Conservation (phyloP, 805 yeast genomes). For the Maudiozyma pseudohumilis region DNA sequence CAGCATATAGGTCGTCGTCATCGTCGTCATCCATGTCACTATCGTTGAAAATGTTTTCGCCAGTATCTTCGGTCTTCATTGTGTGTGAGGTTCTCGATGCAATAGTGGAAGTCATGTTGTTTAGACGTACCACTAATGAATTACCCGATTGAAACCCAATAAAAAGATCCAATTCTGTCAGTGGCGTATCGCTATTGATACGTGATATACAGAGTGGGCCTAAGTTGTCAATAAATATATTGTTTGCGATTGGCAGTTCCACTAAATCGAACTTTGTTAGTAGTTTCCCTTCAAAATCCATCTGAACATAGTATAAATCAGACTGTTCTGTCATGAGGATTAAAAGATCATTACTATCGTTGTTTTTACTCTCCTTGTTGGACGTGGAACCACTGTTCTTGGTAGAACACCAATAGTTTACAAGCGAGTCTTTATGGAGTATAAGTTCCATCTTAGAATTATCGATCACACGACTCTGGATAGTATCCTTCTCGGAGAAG, state of each 20-base stretch:
- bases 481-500: constrained; percentile 37
- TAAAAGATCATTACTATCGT: constrained; percentile 12
- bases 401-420: constrained; percentile 11
- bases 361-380: neutral
- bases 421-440: constrained; percentile 11
- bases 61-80: constrained; percentile 33
- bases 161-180: constrained; percentile 38
- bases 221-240: constrained; percentile 19
- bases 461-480: constrained; percentile 38
- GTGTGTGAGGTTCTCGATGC: constrained; percentile 32
- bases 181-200: constrained; percentile 15
- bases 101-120: constrained; percentile 21
- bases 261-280: constrained; percentile 23
- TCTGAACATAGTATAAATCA: constrained; percentile 19
- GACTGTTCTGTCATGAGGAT: constrained; percentile 22
- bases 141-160: constrained; percentile 54
- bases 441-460: constrained; percentile 24
- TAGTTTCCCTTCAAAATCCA: constrained; percentile 26
- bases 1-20: constrained; percentile 24
- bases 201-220: constrained; percentile 23
- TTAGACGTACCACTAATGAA: constrained; percentile 36
- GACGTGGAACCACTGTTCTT: constrained; percentile 1
- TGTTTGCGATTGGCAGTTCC: constrained; percentile 25
- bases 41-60: constrained; percentile 21
- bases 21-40: constrained; percentile 29